Conservation (phyloP, 352 stramenopile species). For the Plasmopara muralis region DNA sequence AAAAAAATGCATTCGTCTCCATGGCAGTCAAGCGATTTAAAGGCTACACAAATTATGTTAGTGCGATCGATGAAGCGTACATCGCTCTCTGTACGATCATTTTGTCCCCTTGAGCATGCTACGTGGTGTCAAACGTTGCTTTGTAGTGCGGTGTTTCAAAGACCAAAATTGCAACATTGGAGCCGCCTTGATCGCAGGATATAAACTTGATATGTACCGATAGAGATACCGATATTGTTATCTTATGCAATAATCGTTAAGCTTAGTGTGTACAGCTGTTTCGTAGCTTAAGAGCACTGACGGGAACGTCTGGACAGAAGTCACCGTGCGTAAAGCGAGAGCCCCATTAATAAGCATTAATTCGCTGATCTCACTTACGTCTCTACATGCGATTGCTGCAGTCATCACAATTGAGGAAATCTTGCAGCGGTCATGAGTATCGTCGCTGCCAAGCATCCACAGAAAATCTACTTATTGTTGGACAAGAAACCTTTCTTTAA, state of each 20-base stretch:
- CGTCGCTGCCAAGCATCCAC: conserved; percentile 32
- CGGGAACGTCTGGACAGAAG: too few relatives aligned
- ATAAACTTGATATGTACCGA: too few relatives aligned
- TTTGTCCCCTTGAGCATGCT: conserved; percentile 15
- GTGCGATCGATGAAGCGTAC: conserved; percentile 85
- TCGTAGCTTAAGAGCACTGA: too few relatives aligned
- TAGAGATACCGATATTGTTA: too few relatives aligned
- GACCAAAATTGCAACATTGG: conserved; percentile 91
- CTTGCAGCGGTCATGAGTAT: conserved; percentile 40
- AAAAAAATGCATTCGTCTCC: conserved; percentile 82
- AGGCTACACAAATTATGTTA: conserved; percentile 91
- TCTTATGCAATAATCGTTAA: too few relatives aligned
- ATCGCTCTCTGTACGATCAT: conserved; percentile 61
- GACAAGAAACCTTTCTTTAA: conserved; percentile 85
- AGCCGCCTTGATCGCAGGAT: conserved; percentile 35
- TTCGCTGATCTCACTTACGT: too few relatives aligned
- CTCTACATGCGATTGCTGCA: too few relatives aligned
- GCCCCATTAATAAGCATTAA: too few relatives aligned
- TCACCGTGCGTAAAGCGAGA: too few relatives aligned
- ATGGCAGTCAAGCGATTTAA: conserved; percentile 65
- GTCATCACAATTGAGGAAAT: background rate
- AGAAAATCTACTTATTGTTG: conserved; percentile 59
- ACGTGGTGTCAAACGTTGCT: conserved; percentile 58
- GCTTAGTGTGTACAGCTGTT: too few relatives aligned
- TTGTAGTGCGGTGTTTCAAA: conserved; percentile 86